Evolutionary conservation across 139 green algal species (phyloP).

Genomic region (Chlamydomonas sp.): DNA sequence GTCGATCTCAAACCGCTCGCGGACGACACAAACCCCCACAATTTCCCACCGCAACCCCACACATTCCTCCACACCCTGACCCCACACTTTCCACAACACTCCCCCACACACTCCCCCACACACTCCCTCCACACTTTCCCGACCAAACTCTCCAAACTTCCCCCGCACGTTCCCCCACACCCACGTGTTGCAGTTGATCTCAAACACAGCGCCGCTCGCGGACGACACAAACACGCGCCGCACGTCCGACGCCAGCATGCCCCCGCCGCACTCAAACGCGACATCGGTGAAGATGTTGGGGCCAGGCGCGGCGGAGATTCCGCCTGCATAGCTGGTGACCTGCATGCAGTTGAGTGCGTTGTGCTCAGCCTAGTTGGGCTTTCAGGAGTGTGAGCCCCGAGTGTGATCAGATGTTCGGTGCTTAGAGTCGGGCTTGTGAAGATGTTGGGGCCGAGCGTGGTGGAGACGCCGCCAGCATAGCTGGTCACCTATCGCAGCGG

Average conservation of each 20-base stretch:
- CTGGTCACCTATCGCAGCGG: conserved; percentile 20
- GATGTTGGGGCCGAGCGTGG: conserved; percentile 44
- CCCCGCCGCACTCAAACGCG: conserved; percentile 52
- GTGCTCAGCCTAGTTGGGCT: too few relatives aligned
- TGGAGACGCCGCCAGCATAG: conserved; percentile 17
- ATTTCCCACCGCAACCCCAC: conserved; percentile 20
- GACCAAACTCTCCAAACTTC: too few relatives aligned
- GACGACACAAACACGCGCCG: conserved; percentile 42
- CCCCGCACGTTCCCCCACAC: not conserved
- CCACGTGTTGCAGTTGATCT: conserved; percentile 52
- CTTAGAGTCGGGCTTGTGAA: too few relatives aligned
- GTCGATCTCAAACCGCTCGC: conserved; percentile 57
- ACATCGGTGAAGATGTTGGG: conserved; percentile 77
- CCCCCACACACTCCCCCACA: too few relatives aligned
- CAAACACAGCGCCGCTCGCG: conserved; percentile 52
- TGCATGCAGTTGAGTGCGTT: too few relatives aligned
- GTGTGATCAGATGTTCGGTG: too few relatives aligned
- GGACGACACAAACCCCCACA: conserved; percentile 42
- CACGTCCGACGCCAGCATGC: conserved; percentile 20
- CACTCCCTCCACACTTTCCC: too few relatives aligned
- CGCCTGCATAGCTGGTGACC: conserved; percentile 21
- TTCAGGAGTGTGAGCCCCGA: too few relatives aligned
- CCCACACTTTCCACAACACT: too few relatives aligned
- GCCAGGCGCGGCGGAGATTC: conserved; percentile 28
- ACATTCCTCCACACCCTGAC: too few relatives aligned